A percentile compares a stretch with the other conserved stretches of the same genome.
These are phyloP conservation scores for Skeletonema marinoi DNA, from an alignment of 108 stramenopile genomes.

Conservation along the genomic window DNA sequence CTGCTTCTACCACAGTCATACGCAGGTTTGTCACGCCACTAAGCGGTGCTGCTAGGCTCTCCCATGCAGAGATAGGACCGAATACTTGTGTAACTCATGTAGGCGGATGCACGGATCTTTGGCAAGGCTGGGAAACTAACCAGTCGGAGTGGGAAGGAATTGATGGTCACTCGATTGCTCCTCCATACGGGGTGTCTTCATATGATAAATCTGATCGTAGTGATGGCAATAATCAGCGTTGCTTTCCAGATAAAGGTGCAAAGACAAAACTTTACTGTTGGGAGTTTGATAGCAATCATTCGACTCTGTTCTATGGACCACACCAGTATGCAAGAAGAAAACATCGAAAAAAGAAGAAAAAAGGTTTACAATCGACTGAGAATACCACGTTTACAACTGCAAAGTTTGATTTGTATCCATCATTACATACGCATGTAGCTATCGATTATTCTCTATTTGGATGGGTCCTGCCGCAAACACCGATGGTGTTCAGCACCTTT, in stretches of 20 bases:
- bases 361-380: background rate
- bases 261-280: slow-evolving; percentile 7
- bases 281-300: slow-evolving; percentile 23
- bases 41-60: background rate
- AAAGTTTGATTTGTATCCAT: slow-evolving; percentile 10
- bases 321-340: background rate
- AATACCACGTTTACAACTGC: background rate
- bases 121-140: background rate
- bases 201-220: background rate
- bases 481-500: slow-evolving; percentile 30
- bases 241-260: background rate
- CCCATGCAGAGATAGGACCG: slow-evolving; percentile 15
- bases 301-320: slow-evolving; percentile 27
- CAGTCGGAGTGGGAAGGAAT: background rate
- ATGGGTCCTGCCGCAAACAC: slow-evolving; percentile 15
- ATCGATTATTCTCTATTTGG: slow-evolving; percentile 28
- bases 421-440: slow-evolving; percentile 20
- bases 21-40: slow-evolving; percentile 28
- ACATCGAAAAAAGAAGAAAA: background rate
- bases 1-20: slow-evolving; percentile 30
- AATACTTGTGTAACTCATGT: slow-evolving; percentile 29
- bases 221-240: background rate
- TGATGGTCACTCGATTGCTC: slow-evolving; percentile 1
- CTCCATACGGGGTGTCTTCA: background rate
- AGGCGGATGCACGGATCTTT: slow-evolving; percentile 22